Conservation (phyloP, 1,284 basidiomycete species). For the Trichosporon coremiiforme region DNA sequence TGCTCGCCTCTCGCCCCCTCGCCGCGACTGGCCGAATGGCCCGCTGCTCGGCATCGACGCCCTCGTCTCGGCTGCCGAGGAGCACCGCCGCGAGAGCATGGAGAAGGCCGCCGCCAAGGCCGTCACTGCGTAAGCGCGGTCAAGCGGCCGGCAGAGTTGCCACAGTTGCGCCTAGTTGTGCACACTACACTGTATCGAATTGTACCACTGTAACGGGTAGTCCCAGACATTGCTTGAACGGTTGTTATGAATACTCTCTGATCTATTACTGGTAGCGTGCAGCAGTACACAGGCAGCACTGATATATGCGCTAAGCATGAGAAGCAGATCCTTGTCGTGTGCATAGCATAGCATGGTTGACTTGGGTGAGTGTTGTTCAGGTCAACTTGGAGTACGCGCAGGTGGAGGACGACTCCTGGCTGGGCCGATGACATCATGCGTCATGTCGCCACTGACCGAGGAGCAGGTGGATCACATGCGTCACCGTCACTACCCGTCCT, state of each 20-base stretch:
- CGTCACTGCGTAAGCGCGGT: conserved; percentile 15
- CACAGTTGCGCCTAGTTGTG: neutral
- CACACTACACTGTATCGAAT: conserved; percentile 9
- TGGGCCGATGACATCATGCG: conserved; percentile 10
- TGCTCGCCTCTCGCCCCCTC: conserved; percentile 24
- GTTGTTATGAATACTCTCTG: conserved; percentile 7
- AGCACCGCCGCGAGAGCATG: conserved; percentile 35
- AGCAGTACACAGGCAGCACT: neutral
- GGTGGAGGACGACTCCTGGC: neutral
- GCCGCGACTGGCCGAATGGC: conserved; percentile 26
- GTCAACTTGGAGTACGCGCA: too few species aligned
- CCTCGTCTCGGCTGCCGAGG: conserved; percentile 50
- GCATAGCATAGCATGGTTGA: too few species aligned
- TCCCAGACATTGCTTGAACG: neutral
- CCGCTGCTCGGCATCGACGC: conserved; percentile 47
- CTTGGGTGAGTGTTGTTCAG: too few species aligned
- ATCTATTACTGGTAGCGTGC: neutral
- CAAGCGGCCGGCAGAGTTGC: neutral
- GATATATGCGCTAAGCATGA: neutral
- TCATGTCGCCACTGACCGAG: conserved; percentile 14
- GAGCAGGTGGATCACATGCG: conserved; percentile 1
- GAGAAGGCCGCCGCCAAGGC: conserved; percentile 26
- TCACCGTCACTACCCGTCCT: neutral
- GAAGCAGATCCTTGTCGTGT: too few species aligned
- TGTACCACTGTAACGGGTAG: conserved; percentile 11